Base-by-base conservation (phyloP, 2,329 filamentous ascomycete genomes). In the Ophiobolus disseminans region DNA sequence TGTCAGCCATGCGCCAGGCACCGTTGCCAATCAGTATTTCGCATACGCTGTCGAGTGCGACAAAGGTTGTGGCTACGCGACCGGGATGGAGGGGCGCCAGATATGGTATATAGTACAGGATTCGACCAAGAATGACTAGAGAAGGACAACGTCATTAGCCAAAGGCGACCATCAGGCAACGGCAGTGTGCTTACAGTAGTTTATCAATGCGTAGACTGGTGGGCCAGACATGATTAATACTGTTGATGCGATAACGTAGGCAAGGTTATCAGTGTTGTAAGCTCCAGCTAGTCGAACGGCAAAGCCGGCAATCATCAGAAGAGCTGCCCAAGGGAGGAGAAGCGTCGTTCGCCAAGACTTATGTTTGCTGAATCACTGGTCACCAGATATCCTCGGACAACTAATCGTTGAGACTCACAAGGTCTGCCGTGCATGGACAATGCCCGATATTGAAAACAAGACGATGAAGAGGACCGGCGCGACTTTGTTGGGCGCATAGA, bases 71-170 rank as follows among this genome's bases (percentile, higher is more conserved):
- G 56, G 86, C 82, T 4, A 86, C 75, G 3, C 82, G 76, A 3
- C 81, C 81, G 0, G 82, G 82, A 55, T 84, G 80, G 25, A 84
- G 76, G 0, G 83, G 83, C 0, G 83, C 77, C 47, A 82, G 76
- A 61, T 85, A 82, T 0, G 84, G 84, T 2, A 84, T 75, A 66
- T 87, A 88, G 65, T 82, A 82, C 16, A 87, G 75, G 10, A 85
- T 75, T 3, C 83, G 79, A 2, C 80, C 80, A 19, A 87, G 78
- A 45, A 86, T 78, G 57, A 84, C 39, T 40, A 20, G 19, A 32
- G 3, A n/a, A n/a, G n/a, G n/a, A n/a, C n/a, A n/a, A n/a, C n/a
- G n/a, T n/a, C n/a, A n/a, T n/a, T n/a, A n/a, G n/a, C n/a, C n/a
- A n/a, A n/a, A n/a, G n/a, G n/a, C n/a, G n/a, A n/a, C n/a, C n/a